Conservation (phyloP, 306 rosid genomes). For the Abrus pulchellus region DNA sequence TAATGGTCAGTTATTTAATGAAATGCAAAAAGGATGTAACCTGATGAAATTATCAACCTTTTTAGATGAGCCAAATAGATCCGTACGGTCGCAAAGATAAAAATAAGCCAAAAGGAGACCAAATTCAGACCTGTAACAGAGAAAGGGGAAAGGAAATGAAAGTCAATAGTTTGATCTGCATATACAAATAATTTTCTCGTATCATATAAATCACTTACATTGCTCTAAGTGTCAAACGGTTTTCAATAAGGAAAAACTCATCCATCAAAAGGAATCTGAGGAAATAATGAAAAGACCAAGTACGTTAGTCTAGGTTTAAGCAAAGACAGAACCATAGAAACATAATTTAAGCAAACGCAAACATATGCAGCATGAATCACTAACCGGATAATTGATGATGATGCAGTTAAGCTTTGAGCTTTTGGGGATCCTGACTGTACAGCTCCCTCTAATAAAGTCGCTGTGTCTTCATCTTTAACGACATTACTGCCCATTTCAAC, state of each 20-base stretch:
- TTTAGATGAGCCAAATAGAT: slow-evolving; percentile 75
- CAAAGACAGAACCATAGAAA: slow-evolving; percentile 30
- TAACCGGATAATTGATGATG: slow-evolving; percentile 74
- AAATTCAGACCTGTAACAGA: slow-evolving; percentile 75
- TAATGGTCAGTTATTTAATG: slow-evolving; percentile 9
- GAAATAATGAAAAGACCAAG: slow-evolving; percentile 25
- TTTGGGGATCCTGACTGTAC: slow-evolving; percentile 67
- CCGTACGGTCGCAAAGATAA: slow-evolving; percentile 89
- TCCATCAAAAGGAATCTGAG: slow-evolving; percentile 88
- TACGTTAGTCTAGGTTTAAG: slow-evolving; percentile 26
- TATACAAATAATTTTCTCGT: slow-evolving; percentile 18
- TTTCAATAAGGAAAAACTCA: slow-evolving; percentile 77
- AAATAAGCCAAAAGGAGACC: slow-evolving; percentile 79
- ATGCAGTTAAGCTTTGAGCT: slow-evolving; percentile 60
- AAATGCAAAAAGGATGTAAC: slow-evolving; percentile 37
- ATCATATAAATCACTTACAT: slow-evolving; percentile 71
- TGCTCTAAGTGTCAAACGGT: slow-evolving; percentile 90
- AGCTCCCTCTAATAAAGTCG: slow-evolving; percentile 77
- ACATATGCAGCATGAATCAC: not conserved
- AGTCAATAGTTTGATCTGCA: slow-evolving; percentile 41
- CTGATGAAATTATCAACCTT: slow-evolving; percentile 62
- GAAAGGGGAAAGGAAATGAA: slow-evolving; percentile 22
- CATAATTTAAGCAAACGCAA: slow-evolving; percentile 40
- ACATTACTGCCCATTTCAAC: slow-evolving; percentile 63
- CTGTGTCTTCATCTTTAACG: slow-evolving; percentile 79